These are phyloP conservation scores for Termitomyces sp. DNA, from an alignment of 1,284 basidiomycete genomes.

Conservation along the genomic window DNA sequence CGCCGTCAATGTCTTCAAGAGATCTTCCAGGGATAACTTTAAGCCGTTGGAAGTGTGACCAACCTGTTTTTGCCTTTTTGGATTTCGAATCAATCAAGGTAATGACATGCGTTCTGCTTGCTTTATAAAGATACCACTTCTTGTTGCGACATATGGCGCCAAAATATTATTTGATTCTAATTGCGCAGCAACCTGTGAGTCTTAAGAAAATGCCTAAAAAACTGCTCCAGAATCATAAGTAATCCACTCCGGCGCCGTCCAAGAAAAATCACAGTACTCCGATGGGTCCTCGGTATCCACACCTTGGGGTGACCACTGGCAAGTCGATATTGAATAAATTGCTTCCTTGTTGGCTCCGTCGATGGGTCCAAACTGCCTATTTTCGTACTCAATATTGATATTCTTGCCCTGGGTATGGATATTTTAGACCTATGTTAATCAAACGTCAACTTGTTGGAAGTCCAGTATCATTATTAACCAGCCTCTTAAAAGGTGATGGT, in stretches of 20 bases:
- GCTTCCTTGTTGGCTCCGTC: not conserved
- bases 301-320: not conserved
- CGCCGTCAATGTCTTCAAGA: not conserved
- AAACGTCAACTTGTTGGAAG: not conserved
- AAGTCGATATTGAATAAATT: not conserved
- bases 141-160: not conserved
- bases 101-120: not conserved
- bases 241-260: not conserved
- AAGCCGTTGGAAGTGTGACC: no score
- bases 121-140: not conserved
- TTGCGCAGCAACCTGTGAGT: not conserved
- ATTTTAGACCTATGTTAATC: not conserved
- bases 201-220: not conserved
- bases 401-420: not conserved
- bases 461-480: no score
- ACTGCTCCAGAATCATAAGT: not conserved
- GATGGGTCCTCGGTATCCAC: not conserved
- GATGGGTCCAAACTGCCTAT: not conserved
- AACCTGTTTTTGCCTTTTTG: not conserved
- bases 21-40: not conserved
- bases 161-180: not conserved
- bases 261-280: not conserved
- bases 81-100: not conserved
- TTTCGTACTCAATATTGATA: not conserved
- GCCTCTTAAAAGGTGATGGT: not conserved